Conservation (phyloP, 345 rosid genomes). For the Lepidium didymum region DNA sequence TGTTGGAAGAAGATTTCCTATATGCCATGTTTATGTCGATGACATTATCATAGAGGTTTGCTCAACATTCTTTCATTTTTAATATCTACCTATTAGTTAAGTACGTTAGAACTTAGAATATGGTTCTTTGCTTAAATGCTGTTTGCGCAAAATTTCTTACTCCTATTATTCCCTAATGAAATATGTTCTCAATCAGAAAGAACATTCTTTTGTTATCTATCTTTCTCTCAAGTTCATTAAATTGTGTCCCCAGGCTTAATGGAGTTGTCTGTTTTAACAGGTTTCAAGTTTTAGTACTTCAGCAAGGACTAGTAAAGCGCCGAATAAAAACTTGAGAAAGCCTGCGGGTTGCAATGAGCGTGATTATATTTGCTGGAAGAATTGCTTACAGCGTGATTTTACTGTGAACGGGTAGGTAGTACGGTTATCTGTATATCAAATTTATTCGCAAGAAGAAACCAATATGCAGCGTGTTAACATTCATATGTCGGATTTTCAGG, state of each 20-base stretch:
- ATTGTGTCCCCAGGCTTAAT: not conserved
- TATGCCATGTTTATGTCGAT: slow-evolving; percentile 53
- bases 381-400: slow-evolving; percentile 59
- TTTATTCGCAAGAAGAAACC: not conserved
- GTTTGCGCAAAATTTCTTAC: not conserved
- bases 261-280: slow-evolving; percentile 17
- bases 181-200: not conserved
- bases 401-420: slow-evolving; percentile 55
- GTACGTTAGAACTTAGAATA: not conserved
- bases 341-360: slow-evolving; percentile 39
- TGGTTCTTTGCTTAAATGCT: not conserved
- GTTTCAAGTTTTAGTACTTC: slow-evolving; percentile 66
- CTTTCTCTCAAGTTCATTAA: not conserved
- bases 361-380: slow-evolving; percentile 55
- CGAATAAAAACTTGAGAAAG: slow-evolving; percentile 19
- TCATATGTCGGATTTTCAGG: slow-evolving; percentile 27
- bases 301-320: slow-evolving; percentile 24
- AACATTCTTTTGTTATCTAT: not conserved
- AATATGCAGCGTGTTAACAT: not conserved
- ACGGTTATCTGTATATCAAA: not conserved
- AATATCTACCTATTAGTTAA: not conserved
- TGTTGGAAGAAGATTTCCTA: slow-evolving; percentile 67
- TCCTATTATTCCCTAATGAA: not conserved
- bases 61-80: not conserved
- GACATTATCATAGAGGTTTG: slow-evolving; percentile 51